Base-by-base conservation (phyloP, 2,329 filamentous ascomycete genomes). In the Fusarium nelsonii region DNA sequence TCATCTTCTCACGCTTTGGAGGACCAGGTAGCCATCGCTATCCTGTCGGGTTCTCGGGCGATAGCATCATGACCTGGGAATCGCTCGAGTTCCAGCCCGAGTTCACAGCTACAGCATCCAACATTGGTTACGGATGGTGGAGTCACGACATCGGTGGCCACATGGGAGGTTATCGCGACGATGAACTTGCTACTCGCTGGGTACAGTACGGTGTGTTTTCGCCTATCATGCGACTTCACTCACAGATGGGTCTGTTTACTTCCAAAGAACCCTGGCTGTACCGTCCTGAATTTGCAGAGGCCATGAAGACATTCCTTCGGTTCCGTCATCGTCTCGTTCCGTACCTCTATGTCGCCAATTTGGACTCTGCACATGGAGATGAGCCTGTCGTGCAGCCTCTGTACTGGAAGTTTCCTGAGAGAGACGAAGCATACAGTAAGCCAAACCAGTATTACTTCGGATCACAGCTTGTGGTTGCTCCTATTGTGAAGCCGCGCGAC, bases 81-180 rank as follows among this genome's bases (percentile, higher is more conserved):
- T 88, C 85, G 1, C 81, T 91, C 16, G 75, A 82, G 15, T 91
- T 90, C 76, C 89, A 91, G 73, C 88, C 88, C 8, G 88, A 91
- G 71, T 91, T 91, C 71, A 91, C 89, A 1, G 86, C 87, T 4
- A 90, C 86, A 0, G 87, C 88, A 0, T 88, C 87, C 11, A 91
- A 91, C 74, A 89, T 91, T 61, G 88, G 88, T 1, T 91, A 88
- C 65, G 88, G 88, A 3, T 90, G 88, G 88, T 91, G 88, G 88
- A 88, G 85, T 50, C 88, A 91, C 74, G 88, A 91, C 66, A 89
- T 91, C 30, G 88, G 88, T n/a, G 88, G 88, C 0, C 88, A 91
- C 73, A 85, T 86, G 69, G 74, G 77, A 3, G 88, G 88, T 6
- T 77, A 77, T 39, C 83, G 84, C 8, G 85, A 88, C 50, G 88